phyloP scores from a whole-genome alignment of 352 stramenopile genomes.

The Peronospora farinosa region DNA sequence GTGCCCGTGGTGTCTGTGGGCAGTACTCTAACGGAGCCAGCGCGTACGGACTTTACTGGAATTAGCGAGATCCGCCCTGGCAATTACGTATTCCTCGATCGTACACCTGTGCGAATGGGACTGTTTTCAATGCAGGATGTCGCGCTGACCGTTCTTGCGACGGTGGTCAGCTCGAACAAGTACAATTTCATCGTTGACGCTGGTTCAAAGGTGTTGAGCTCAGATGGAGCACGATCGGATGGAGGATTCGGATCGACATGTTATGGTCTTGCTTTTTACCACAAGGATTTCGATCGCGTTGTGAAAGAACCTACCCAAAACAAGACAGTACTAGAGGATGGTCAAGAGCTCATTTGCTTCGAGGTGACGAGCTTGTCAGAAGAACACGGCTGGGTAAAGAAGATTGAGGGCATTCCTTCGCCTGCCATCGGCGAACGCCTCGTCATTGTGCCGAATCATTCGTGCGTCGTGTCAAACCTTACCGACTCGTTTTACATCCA shows the following conservation, averaged over 20 bases:
- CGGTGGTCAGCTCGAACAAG: constrained; percentile 66
- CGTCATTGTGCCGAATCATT: constrained; percentile 63
- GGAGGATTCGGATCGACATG: constrained; percentile 45
- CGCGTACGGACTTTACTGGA: constrained; percentile 52
- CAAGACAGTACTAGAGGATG: constrained; percentile 28
- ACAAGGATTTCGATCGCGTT: constrained; percentile 61
- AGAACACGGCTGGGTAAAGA: constrained; percentile 65
- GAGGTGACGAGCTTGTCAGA: constrained; percentile 67
- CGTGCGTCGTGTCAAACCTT: constrained; percentile 63
- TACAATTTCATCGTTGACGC: constrained; percentile 72
- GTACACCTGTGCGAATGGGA: constrained; percentile 62
- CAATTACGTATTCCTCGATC: constrained; percentile 75
- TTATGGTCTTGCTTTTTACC: constrained; percentile 61
- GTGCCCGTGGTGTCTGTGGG: constrained; percentile 56
- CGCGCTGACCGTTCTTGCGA: constrained; percentile 48
- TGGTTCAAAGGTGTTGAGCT: constrained; percentile 66
- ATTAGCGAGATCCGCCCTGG: constrained; percentile 72
- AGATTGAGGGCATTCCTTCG: constrained; percentile 40
- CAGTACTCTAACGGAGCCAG: constrained; percentile 59
- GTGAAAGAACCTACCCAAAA: constrained; percentile 42
- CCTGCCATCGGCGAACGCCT: constrained; percentile 51
- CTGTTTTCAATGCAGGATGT: constrained; percentile 56
- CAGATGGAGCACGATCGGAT: constrained; percentile 30
- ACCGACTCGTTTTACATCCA: constrained; percentile 58
- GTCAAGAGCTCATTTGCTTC: constrained; percentile 47